Conservation (phyloP, 495 filamentous ascomycete species). For the Chaetomium tenue region DNA sequence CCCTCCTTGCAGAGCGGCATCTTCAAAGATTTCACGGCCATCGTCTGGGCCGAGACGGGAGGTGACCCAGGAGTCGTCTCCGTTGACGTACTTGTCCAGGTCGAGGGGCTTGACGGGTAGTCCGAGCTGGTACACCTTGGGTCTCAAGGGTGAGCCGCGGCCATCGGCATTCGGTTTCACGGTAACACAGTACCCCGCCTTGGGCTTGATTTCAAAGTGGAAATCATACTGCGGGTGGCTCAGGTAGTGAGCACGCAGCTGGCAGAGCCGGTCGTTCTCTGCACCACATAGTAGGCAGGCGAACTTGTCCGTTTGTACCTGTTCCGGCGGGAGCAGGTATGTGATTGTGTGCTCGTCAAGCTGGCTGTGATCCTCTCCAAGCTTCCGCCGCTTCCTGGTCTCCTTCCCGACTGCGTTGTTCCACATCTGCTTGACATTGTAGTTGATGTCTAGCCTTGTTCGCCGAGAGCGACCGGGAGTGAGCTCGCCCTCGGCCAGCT, state of each 20-base stretch:
- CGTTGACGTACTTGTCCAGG: slow-evolving; percentile 41
- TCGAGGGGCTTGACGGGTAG: slow-evolving; percentile 39
- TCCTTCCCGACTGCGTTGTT: slow-evolving; percentile 49
- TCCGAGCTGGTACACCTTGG: slow-evolving; percentile 40
- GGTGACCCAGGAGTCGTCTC: slow-evolving; percentile 45
- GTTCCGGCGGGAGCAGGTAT: slow-evolving; percentile 46
- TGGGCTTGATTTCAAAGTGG: slow-evolving; percentile 36
- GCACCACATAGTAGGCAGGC: slow-evolving; percentile 49
- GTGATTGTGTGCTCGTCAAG: slow-evolving; percentile 40
- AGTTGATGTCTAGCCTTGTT: slow-evolving; percentile 46
- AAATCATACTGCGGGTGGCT: slow-evolving; percentile 49
- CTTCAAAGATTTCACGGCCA: slow-evolving; percentile 26
- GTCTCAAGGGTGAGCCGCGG: slow-evolving; percentile 23
- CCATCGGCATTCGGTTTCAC: slow-evolving; percentile 24
- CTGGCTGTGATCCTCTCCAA: slow-evolving; percentile 33
- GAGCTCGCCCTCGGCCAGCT: slow-evolving; percentile 32
- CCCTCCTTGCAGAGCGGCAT: slow-evolving; percentile 1
- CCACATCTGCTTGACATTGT: slow-evolving; percentile 52
- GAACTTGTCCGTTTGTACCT: slow-evolving; percentile 43
- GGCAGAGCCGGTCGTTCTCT: slow-evolving; percentile 40
- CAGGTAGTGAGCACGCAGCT: slow-evolving; percentile 47
- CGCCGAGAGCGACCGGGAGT: slow-evolving; percentile 45
- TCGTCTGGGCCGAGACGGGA: slow-evolving; percentile 43
- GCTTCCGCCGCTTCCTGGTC: slow-evolving; percentile 42
- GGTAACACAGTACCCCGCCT: slow-evolving; percentile 25